Percentiles rank a stretch among this genome's conserved stretches.
Conservation (phyloP, 345 rosid species). For the Carallia pectinifolia region DNA sequence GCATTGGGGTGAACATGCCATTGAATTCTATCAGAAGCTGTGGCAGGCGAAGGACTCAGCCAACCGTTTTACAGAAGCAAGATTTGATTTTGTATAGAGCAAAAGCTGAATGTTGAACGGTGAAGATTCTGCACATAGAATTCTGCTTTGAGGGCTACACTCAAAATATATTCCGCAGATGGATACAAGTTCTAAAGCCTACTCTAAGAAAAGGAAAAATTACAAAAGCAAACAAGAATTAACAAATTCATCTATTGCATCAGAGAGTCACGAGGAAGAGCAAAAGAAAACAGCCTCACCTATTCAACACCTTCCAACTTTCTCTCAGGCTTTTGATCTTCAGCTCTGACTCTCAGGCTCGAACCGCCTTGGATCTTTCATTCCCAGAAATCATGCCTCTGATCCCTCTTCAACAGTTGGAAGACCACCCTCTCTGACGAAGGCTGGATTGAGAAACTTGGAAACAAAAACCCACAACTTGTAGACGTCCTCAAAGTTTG, state of each 20-base stretch:
- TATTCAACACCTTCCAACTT: conserved; percentile 7
- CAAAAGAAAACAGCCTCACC: conserved; percentile 27
- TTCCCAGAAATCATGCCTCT: conserved; percentile 39
- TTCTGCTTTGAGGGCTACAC: conserved; percentile 28
- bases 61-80: conserved; percentile 33
- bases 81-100: conserved; percentile 28
- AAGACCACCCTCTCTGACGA: conserved; percentile 64
- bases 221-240: conserved; percentile 49
- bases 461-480: conserved; percentile 87
- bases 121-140: conserved; percentile 21
- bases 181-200: conserved; percentile 50
- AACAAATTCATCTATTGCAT: conserved; percentile 45
- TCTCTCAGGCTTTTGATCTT: conserved; percentile 29
- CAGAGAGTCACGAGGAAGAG: conserved; percentile 37
- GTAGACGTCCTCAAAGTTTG: conserved; percentile 95
- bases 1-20: conserved; percentile 2
- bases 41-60: conserved; percentile 12
- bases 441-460: conserved; percentile 78
- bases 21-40: conserved; percentile 17
- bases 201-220: conserved; percentile 32
- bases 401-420: conserved; percentile 73
- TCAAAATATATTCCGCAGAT: conserved; percentile 25
- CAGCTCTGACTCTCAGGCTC: conserved; percentile 31
- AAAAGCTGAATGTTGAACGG: conserved; percentile 25
- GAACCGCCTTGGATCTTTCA: conserved; percentile 3